Percentiles rank a stretch among this genome's conserved stretches.
Conservation (phyloP, 139 green algal species). For the Closterium sp. region DNA sequence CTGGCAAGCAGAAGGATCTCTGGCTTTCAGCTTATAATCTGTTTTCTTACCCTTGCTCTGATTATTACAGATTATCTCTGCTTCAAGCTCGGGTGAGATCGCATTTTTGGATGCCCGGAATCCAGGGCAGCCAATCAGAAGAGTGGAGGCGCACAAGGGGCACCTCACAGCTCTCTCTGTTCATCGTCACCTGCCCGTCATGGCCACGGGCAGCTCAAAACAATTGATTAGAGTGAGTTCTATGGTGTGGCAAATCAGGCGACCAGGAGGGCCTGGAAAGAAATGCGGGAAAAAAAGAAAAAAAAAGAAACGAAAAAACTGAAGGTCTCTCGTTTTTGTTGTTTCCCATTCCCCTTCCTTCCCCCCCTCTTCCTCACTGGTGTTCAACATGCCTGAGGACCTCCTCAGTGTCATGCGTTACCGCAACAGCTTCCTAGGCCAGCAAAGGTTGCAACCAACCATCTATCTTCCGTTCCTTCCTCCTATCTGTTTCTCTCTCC, state of each 20-base stretch:
- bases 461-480: too few relatives aligned
- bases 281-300: too few relatives aligned
- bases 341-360: background rate
- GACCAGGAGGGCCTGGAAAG: too few relatives aligned
- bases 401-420: too few relatives aligned
- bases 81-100: conserved; percentile 64
- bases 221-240: conserved; percentile 80
- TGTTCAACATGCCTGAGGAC: conserved; percentile 56
- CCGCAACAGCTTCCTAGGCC: too few relatives aligned
- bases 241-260: background rate
- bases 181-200: conserved; percentile 74
- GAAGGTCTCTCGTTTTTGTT: too few relatives aligned
- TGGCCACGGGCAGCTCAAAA: conserved; percentile 71
- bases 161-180: conserved; percentile 70
- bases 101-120: conserved; percentile 76
- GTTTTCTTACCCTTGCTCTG: too few relatives aligned
- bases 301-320: too few relatives aligned
- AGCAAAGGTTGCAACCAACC: too few relatives aligned
- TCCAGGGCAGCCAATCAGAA: conserved; percentile 1
- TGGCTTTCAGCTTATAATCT: too few relatives aligned
- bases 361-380: background rate
- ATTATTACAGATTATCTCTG: conserved; percentile 65
- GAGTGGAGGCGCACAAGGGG: conserved; percentile 71
- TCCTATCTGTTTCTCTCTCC: background rate
- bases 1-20: too few relatives aligned